Evolutionary conservation across 1,284 basidiomycete species (phyloP), one percentile per base, ranked within the genome.

Genomic region (Fomitopsis pinicola): DNA sequence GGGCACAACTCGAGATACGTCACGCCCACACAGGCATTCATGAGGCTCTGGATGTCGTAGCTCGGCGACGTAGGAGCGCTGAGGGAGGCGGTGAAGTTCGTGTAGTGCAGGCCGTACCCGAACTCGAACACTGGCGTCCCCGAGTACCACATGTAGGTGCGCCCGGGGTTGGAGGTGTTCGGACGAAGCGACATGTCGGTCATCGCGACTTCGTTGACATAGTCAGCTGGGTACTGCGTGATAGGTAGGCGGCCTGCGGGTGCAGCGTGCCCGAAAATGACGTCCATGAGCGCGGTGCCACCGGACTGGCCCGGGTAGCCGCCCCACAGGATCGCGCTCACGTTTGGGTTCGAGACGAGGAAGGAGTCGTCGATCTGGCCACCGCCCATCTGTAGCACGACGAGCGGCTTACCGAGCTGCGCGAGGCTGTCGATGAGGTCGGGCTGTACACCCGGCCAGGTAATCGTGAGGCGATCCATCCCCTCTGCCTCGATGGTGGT

Each of bases 131-230:
- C 73, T 6, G 82, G 78, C 19, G 75, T 76, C 22, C 77, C 81
- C 19, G 74, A 76, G 73, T 79, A 85, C 83, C 82, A 84, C 64
- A 79, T 82, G 72, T 85, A 85, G 10, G 83, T 85, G 44, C 83
- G 77, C 7, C 84, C 83, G 0, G 83, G 82, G 62, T 77, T 81
- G 46, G 74, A 75, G 44, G 70, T 64, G 63, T 74, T 78, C 10
- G 83, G 80, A 38, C 81, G 82, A 35, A 85, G 72, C 10, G 69
- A 73, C 83, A 85, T 85, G 72, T 85, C 80, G 5, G 83, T 84
- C 82, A 85, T 83, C 1, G 76, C 74, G 26, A 85, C 74, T 64
- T 80, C 73, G 60, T 77, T 70, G 15, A 78, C 74, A 67, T 81
- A 85, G 63, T 67, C 72, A 17, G 77, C 77, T 8, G 82, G 80